A percentile compares a stretch with the other conserved stretches of the same genome.
Evolutionary conservation across 495 filamentous ascomycete species (phyloP).

Genomic region (Penicillium ucsense): DNA sequence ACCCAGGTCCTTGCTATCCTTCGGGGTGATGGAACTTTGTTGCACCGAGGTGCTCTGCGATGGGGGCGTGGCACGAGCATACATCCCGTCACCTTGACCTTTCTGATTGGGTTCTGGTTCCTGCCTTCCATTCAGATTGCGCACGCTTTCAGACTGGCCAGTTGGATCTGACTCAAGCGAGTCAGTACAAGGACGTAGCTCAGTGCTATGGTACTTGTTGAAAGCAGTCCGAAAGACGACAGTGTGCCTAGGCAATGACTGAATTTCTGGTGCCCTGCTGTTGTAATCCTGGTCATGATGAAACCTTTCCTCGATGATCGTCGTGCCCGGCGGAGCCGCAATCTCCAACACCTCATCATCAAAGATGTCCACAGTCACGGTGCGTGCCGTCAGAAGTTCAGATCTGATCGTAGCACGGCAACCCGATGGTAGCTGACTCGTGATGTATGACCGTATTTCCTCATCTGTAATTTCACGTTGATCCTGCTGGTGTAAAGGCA

Average conservation of each 20-base stretch:
- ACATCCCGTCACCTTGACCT: background rate
- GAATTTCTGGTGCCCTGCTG: slow-evolving; percentile 5
- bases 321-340: slow-evolving; percentile 53
- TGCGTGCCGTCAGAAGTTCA: slow-evolving; percentile 53
- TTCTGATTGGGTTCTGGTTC: background rate
- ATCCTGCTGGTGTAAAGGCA: slow-evolving; percentile 22
- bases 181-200: slow-evolving; percentile 19
- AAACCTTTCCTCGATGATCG: slow-evolving; percentile 51
- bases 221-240: slow-evolving; percentile 38
- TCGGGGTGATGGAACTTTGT: background rate
- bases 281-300: slow-evolving; percentile 28
- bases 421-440: slow-evolving; percentile 35
- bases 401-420: slow-evolving; percentile 55
- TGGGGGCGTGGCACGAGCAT: slow-evolving; percentile 1
- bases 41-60: background rate
- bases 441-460: slow-evolving; percentile 35
- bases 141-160: slow-evolving; percentile 1
- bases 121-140: background rate
- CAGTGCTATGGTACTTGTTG: slow-evolving; percentile 32
- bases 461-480: slow-evolving; percentile 33
- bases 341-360: slow-evolving; percentile 51
- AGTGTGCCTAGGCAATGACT: slow-evolving; percentile 28
- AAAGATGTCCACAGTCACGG: slow-evolving; percentile 62
- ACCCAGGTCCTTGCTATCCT: slow-evolving; percentile 1
- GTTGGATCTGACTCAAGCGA: background rate